Evolutionary conservation across 371 early-diverging fungal species (phyloP), one percentile per base, ranked within the genome.

Genomic region (Syncephalastrum monosporum): DNA sequence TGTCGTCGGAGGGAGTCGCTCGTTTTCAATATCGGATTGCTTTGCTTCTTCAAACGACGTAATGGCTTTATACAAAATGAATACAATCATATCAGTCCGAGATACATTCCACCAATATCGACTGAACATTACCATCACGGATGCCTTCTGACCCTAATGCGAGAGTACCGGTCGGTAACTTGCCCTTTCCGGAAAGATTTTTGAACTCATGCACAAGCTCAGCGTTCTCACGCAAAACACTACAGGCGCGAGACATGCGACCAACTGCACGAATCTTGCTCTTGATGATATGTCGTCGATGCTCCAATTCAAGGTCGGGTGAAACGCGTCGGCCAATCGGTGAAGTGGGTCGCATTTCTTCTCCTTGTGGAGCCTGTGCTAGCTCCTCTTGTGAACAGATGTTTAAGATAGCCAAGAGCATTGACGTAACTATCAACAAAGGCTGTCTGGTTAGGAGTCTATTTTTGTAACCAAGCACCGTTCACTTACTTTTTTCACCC

Each of bases 211-310:
- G 88, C 45, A 98, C 90, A 56, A 84, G 85, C 67, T 98, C 97
- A 49, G 88, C 86, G 61, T 97, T 93, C 56, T 91, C 84, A 67
- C 98, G 87, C 50, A 98, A 77, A 10, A 92, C 87, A 38, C 89
- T 83, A 83, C 93, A 96, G 21, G 91, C 87, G 29, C 92, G 82
- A 13, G 96, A 87, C 81, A 96, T 89, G 50, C 91, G 86, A 51
- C 95, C 96, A 41, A 97, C 85, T 6, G 97, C 97, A 63, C 89
- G 71, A 57, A 98, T 95, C 80, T 97, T 96, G 75, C 86, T 91
- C 47, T 85, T 87, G 61, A 97, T 91, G 44, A 89, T 84, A 49
- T 81, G 76, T 57, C 90, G 81, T 15, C 92, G 79, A 27, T 79
- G 81, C 56, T 89, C 89, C 19, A 69, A 59, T 33, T 90, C 91